Conservation (phyloP, 805 yeast species). For the Starmerella bombi region DNA sequence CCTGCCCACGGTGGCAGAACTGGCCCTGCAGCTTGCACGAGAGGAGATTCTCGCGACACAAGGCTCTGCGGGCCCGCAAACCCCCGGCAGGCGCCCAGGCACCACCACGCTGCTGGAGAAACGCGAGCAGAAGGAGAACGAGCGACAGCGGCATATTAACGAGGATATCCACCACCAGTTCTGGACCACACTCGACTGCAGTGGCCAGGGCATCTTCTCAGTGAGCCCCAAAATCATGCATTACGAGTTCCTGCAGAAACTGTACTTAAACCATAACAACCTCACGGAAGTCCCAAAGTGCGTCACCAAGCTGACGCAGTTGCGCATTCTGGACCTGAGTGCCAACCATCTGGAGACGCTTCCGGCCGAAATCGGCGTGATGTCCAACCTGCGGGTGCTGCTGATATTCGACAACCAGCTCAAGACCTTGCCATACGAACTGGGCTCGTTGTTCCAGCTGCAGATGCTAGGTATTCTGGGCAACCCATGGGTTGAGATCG, state of each 20-base stretch:
- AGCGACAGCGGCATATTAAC: constrained; percentile 30
- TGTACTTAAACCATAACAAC: constrained; percentile 78
- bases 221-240: constrained; percentile 63
- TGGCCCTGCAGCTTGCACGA: constrained; percentile 29
- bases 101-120: constrained; percentile 18
- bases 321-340: constrained; percentile 76
- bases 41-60: constrained; percentile 21
- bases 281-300: constrained; percentile 53
- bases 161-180: constrained; percentile 46
- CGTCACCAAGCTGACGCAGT: constrained; percentile 52
- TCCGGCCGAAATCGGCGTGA: constrained; percentile 76
- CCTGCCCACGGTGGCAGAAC: constrained; percentile 28
- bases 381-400: constrained; percentile 65
- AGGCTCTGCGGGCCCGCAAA: constrained; percentile 23
- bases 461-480: constrained; percentile 90
- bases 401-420: constrained; percentile 81
- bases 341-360: constrained; percentile 55
- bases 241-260: constrained; percentile 71
- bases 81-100: constrained; percentile 19
- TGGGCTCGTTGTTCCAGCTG: constrained; percentile 73
- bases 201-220: constrained; percentile 71
- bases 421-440: constrained; percentile 60
- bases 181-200: constrained; percentile 88
- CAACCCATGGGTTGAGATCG: constrained; percentile 57
- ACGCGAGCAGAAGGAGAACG: constrained; percentile 30